Conservation (phyloP, 192 early-diverging fungal species). For the Phycomyces nitens region DNA sequence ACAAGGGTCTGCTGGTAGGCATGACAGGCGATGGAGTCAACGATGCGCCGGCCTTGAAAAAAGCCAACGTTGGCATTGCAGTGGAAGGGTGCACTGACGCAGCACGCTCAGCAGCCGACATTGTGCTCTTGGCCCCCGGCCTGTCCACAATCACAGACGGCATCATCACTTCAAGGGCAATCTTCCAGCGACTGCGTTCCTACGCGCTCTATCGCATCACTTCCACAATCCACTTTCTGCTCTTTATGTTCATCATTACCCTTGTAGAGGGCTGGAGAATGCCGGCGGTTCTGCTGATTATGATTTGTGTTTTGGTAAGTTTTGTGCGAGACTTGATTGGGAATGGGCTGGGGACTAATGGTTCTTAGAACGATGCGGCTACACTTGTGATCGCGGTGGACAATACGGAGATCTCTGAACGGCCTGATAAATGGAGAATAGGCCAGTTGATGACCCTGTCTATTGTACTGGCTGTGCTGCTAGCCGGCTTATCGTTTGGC, state of each 20-base stretch:
- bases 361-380: slow-evolving; percentile 76
- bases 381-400: slow-evolving; percentile 91
- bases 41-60: slow-evolving; percentile 96
- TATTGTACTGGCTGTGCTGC: slow-evolving; percentile 66
- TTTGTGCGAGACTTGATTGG: no score
- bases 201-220: slow-evolving; percentile 95
- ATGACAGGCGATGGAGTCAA: slow-evolving; percentile 92
- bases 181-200: slow-evolving; percentile 94
- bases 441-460: slow-evolving; percentile 87
- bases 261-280: slow-evolving; percentile 79
- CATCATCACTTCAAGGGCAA: slow-evolving; percentile 82
- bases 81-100: slow-evolving; percentile 95
- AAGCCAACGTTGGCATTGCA: slow-evolving; percentile 96
- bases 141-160: slow-evolving; percentile 93
- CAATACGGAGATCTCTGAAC: slow-evolving; percentile 85
- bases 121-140: slow-evolving; percentile 86
- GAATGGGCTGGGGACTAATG: no score
- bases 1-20: slow-evolving; percentile 77
- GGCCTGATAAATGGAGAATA: slow-evolving; percentile 93
- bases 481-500: slow-evolving; percentile 76
- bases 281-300: slow-evolving; percentile 75
- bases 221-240: slow-evolving; percentile 91
- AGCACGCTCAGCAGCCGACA: slow-evolving; percentile 92
- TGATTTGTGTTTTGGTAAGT: slow-evolving; percentile 76
- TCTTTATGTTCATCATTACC: slow-evolving; percentile 93